phyloP scores from a whole-genome alignment of 2,329 filamentous ascomycete species.

The Hypoxylon sp. region DNA sequence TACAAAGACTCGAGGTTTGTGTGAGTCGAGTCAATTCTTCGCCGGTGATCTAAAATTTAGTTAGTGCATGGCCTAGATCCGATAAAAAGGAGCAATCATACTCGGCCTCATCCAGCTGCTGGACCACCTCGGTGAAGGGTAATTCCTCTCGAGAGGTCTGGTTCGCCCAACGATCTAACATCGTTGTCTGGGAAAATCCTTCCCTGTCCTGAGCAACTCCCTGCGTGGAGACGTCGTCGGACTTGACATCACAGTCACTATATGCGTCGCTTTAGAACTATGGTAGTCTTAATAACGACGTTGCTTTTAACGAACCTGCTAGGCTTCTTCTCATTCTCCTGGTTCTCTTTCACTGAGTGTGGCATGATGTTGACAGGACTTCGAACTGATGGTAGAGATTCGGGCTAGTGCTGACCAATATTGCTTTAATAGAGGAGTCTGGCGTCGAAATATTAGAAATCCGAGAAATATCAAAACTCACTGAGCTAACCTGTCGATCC shows the following conservation, averaged over 20 bases:
- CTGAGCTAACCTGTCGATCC: slow-evolving; percentile 37
- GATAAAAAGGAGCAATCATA: slow-evolving; percentile 34
- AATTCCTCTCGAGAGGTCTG: slow-evolving; percentile 48
- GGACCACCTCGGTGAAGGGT: slow-evolving; percentile 50
- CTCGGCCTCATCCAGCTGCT: slow-evolving; percentile 43
- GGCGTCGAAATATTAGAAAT: slow-evolving; percentile 27
- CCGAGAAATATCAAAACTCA: slow-evolving; percentile 40
- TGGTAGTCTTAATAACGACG: slow-evolving; percentile 8
- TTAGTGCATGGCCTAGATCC: slow-evolving; percentile 36
- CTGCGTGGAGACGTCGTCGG: slow-evolving; percentile 13
- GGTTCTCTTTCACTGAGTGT: slow-evolving; percentile 39
- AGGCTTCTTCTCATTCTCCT: slow-evolving; percentile 36
- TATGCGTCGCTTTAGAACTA: slow-evolving; percentile 42
- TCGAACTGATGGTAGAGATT: slow-evolving; percentile 12
- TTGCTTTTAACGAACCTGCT: slow-evolving; percentile 44
- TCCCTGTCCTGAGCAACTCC: slow-evolving; percentile 11
- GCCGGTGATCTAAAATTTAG: slow-evolving; percentile 35
- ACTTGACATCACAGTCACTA: slow-evolving; percentile 33
- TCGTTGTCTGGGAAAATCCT: slow-evolving; percentile 37
- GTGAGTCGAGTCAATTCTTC: slow-evolving; percentile 34
- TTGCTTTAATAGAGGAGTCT: slow-evolving; percentile 10
- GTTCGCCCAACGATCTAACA: slow-evolving; percentile 50
- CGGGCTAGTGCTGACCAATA: slow-evolving; percentile 6
- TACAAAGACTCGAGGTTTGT: slow-evolving; percentile 38
- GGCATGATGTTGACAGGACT: slow-evolving; percentile 43